phyloP scores from a whole-genome alignment of 2,329 filamentous ascomycete genomes.

The Penicillium sp. region DNA sequence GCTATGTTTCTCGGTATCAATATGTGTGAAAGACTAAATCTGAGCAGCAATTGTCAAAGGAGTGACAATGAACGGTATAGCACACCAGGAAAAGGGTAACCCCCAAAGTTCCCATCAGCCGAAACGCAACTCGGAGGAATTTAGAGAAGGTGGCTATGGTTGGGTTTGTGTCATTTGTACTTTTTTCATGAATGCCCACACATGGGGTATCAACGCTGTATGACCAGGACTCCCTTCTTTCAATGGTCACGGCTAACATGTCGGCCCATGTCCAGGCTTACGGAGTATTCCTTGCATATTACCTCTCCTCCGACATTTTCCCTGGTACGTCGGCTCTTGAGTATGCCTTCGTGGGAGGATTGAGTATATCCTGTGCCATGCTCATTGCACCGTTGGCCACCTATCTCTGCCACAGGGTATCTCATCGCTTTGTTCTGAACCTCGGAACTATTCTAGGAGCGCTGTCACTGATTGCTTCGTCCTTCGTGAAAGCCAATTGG shows the following conservation, averaged over 20 bases:
- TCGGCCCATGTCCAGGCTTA: background rate
- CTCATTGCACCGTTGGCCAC: slow-evolving; percentile 30
- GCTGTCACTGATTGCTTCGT: background rate
- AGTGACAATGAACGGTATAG: background rate
- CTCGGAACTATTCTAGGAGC: background rate
- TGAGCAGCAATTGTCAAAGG: no score
- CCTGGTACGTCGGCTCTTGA: slow-evolving; percentile 20
- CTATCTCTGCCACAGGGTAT: slow-evolving; percentile 14
- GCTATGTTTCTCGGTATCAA: no score
- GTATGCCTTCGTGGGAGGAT: slow-evolving; percentile 33
- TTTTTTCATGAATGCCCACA: slow-evolving; percentile 31
- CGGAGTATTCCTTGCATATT: background rate
- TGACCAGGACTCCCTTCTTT: background rate
- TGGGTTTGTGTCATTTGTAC: slow-evolving; percentile 32
- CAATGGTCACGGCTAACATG: background rate
- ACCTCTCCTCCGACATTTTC: background rate
- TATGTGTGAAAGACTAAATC: no score
- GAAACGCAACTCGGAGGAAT: background rate
- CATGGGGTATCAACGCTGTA: slow-evolving; percentile 31
- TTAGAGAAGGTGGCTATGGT: slow-evolving; percentile 32
- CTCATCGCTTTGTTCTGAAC: slow-evolving; percentile 20
- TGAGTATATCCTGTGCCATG: slow-evolving; percentile 32
- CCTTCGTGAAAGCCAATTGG: background rate
- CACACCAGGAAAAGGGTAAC: background rate
- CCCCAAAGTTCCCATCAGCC: background rate